Base-by-base conservation (phyloP, 2,329 filamentous ascomycete genomes). In the Penicillium sp. region DNA sequence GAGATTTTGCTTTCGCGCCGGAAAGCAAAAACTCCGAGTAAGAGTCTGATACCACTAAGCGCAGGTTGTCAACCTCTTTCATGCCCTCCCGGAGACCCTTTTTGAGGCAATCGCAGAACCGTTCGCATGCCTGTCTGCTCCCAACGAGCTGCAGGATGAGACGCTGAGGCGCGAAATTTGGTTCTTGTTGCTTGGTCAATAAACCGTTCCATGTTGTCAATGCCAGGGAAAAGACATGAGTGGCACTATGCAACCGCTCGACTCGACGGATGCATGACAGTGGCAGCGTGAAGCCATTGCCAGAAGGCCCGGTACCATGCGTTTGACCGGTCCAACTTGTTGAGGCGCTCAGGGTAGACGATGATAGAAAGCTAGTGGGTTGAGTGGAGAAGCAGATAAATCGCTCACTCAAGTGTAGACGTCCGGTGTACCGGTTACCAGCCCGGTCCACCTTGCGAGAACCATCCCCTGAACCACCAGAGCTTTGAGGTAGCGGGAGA, bases 301-400 rank as follows among this genome's bases (percentile, higher is more conserved):
- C 90, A 38, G 86, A 85, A 3, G 92, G 90, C 0, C 92, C 92
- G 14, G 85, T 86, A 42, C 92, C 88, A 59, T 95, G 84, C 17
- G 90, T 95, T 62, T 94, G 86, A 11, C 89, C 92, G 3, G 87
- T 93, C 67, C 93, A 96, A 41, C 80, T 79, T 31, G 83, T 86
- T 13, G 88, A 89, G 0, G 84, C 82, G 46, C 79, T 82, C 13
- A 84, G 79, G 62, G 81, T 94, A 11, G 90, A 84, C 0, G 83
- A 82, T 47, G 80, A 81, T 28, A 85, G 65, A 65, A 95, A 95
- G 68, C 87, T 93, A 7, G 87, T 85, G 11, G 86, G 82, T 35
- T 92, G 86, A 6, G 92, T 95, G 0, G 89, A 95, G 71, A 98
- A 98, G 73, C 89, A 96, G 54, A 98, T 80, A 67, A 85, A 98